These are phyloP conservation scores for Heliophila coronopifolia DNA, from an alignment of 441 rosid genomes.

Conservation along the genomic window DNA sequence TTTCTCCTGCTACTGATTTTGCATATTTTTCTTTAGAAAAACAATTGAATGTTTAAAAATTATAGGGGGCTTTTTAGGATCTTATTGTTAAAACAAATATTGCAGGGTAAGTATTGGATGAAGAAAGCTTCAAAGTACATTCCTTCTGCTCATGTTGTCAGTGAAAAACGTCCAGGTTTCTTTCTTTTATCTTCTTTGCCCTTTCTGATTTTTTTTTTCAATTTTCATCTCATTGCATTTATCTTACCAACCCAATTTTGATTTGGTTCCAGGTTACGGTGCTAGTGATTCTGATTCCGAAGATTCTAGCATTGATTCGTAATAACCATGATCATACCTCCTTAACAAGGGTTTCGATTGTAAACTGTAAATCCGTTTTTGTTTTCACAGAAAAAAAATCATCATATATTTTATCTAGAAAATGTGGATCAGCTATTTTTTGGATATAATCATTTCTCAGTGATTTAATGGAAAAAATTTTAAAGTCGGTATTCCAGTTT, in stretches of 20 bases:
- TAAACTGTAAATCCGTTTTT: not conserved
- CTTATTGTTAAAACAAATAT: too few species aligned
- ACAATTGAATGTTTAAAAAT: too few species aligned
- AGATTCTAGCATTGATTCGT: not conserved
- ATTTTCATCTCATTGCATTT: not conserved
- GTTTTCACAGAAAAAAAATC: too few species aligned
- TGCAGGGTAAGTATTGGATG: conserved; percentile 66
- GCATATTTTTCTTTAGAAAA: not conserved
- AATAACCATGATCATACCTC: too few species aligned
- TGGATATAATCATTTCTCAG: too few species aligned
- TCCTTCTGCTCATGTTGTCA: conserved; percentile 59
- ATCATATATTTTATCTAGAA: too few species aligned
- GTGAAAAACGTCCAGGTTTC: conserved; percentile 70
- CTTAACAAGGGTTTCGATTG: not conserved
- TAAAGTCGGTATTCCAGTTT: too few species aligned
- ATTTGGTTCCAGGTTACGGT: not conserved
- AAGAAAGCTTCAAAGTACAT: conserved; percentile 61
- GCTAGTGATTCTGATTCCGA: not conserved
- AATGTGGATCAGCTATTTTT: too few species aligned
- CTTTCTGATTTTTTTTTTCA: not conserved
- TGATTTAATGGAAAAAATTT: too few species aligned
- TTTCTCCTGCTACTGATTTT: not conserved
- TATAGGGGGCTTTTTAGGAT: too few species aligned
- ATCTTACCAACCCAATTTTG: not conserved
- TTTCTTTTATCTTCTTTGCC: too few species aligned